Conservation (phyloP, 2,329 filamentous ascomycete genomes). For the Monilinia fructicola region DNA sequence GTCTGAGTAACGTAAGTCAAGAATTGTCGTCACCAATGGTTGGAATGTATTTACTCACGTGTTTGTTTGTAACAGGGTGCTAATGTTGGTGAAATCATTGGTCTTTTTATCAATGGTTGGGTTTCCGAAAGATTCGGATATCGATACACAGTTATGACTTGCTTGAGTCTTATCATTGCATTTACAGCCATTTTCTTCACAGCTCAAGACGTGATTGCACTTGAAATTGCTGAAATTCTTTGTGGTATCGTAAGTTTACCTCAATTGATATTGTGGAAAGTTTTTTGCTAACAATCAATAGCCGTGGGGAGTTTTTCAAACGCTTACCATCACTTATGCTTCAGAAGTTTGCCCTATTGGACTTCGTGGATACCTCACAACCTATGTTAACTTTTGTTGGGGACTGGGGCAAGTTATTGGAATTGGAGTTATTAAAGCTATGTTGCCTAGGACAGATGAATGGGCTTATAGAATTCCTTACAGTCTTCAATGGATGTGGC, state of each 20-base stretch:
- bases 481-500: constrained; percentile 44
- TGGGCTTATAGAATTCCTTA: constrained; percentile 55
- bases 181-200: constrained; percentile 54
- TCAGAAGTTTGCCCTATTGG: constrained; percentile 58
- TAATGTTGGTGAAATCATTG: constrained; percentile 44
- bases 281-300: constrained; percentile 27
- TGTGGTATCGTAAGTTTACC: constrained; percentile 41
- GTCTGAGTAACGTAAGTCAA: constrained; percentile 33
- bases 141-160: constrained; percentile 41
- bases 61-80: constrained; percentile 28
- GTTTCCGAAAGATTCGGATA: constrained; percentile 47
- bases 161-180: constrained; percentile 41
- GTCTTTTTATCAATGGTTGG: constrained; percentile 49
- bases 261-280: background rate
- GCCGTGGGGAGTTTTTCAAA: constrained; percentile 48
- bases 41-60: constrained; percentile 11
- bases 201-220: constrained; percentile 46
- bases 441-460: constrained; percentile 47
- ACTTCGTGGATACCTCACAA: constrained; percentile 54
- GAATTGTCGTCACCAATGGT: background rate
- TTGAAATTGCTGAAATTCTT: constrained; percentile 50
- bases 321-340: constrained; percentile 40
- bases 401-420: constrained; percentile 52
- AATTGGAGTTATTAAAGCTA: constrained; percentile 50
- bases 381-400: constrained; percentile 59